Base-by-base conservation (phyloP, 768 basidiomycete genomes). In the Calocybe gangraenosa region DNA sequence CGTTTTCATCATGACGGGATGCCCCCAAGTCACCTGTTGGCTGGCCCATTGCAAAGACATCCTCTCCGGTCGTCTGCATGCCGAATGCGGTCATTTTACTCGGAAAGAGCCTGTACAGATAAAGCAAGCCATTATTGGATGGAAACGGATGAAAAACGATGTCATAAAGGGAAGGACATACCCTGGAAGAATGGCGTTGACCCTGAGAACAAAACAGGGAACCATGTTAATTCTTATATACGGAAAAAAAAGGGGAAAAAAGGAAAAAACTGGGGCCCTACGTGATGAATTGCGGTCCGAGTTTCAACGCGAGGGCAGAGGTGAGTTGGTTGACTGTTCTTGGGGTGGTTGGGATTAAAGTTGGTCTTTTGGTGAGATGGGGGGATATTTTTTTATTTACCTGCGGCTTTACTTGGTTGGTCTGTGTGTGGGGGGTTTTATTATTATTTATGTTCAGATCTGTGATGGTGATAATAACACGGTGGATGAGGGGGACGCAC, bases 161-260 rank as follows among this genome's bases (percentile, higher is more conserved):
- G 32, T 10, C 3, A 17, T 18, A 38, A 7, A 18, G 25, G 20
- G 28, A 34, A 15, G 32, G 34, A 50, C 66, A 39, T 59, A 87
- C 87, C 89, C 89, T 0, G 89, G 89, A 33, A 83, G 75, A 41
- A 92, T 88, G 2, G 89, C 87, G 53, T 92, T 92, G 3, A 91
- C 87, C 44, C 85, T 89, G 50, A 6, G n/a, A 22, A 17, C n/a
- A n/a, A n/a, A n/a, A n/a, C n/a, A n/a, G n/a, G n/a, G n/a, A n/a
- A n/a, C n/a, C n/a, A n/a, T n/a, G n/a, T n/a, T n/a, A n/a, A n/a
- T n/a, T n/a, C n/a, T n/a, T n/a, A n/a, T n/a, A n/a, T n/a, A n/a
- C n/a, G n/a, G n/a, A n/a, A n/a, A n/a, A n/a, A n/a, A n/a, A n/a
- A n/a, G n/a, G n/a, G n/a, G n/a, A n/a, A n/a, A n/a, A n/a, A n/a